Percentiles rank a stretch among this genome's conserved stretches.
Evolutionary conservation across 176 grass and related monocot species (phyloP).

Genomic region (Oryza glumipatula): DNA sequence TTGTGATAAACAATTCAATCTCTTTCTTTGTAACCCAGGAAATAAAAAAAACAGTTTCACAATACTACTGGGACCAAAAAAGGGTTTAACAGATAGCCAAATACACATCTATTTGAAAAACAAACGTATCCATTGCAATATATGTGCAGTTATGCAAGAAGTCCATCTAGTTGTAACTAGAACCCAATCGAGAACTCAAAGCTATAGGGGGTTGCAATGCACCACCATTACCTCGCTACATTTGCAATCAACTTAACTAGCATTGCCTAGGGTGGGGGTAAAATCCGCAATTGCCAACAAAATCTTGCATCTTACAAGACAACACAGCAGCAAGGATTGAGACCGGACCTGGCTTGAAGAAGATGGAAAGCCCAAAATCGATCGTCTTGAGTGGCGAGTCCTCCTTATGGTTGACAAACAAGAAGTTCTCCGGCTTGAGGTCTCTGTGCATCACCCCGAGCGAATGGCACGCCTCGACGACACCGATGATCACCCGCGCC

Average conservation of each 20-base stretch:
- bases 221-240: neutral
- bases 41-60: neutral
- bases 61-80: neutral
- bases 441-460: conserved; percentile 61
- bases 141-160: neutral
- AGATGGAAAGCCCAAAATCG: conserved; percentile 60
- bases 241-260: conserved; percentile 10
- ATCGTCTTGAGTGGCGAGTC: conserved; percentile 48
- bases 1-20: neutral
- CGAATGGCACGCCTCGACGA: conserved; percentile 52
- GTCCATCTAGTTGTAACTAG: neutral
- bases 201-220: neutral
- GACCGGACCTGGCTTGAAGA: conserved; percentile 58
- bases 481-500: conserved; percentile 50
- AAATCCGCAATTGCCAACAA: neutral
- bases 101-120: neutral
- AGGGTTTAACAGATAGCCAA: neutral
- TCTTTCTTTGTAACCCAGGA: neutral
- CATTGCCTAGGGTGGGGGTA: neutral
- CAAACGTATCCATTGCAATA: neutral
- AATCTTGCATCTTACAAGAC: conserved; percentile 14
- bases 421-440: conserved; percentile 65
- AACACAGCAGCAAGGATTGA: neutral
- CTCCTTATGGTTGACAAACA: conserved; percentile 51
- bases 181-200: neutral